Evolutionary conservation across 2,329 filamentous ascomycete species (phyloP), one percentile per base, ranked within the genome.

Genomic region (Aspergillus latus): DNA sequence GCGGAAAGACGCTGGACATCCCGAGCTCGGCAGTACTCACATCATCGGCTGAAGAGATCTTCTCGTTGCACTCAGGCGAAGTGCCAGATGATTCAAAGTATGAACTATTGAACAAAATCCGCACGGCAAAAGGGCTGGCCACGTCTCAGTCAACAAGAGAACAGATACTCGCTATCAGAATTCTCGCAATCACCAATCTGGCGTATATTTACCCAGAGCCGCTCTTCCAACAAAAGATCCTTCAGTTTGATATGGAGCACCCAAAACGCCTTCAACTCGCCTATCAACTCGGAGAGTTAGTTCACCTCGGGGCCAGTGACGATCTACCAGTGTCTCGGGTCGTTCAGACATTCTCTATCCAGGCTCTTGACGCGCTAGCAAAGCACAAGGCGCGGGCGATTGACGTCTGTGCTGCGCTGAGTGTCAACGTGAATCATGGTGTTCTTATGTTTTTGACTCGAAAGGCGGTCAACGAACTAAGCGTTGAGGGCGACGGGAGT

Each of bases 361-460:
- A 85, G 50, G 83, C 93, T 0, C 80, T 99, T 49, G 92, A 97
- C 70, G 89, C 90, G n/a, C 81, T 99, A 55, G 86, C 90, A 5
- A 88, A 86, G 68, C 90, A 90, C 69, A 88, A 89, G 65, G 78
- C 82, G 55, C 92, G 91, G 68, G 84, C 88, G 30, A 79, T 85
- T 34, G 94, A 99, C 70, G 88, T 99, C 26, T 87, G 92, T 61
- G 87, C 90, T 42, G 92, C 94, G n/a, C 79, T 99, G 42, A 96
- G 92, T 67, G 90, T 95, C 52, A 96, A 93, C 64, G 93, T 97
- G 37, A 97, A 96, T 66, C 95, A 99, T 66, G 95, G 94, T 11
- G 88, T 97, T 30, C 81, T 99, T 44, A 88, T 97, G 63, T 97
- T 97, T 68, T 84, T 97, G 63, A 88, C 96, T 49, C 85, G 93